Conservation (phyloP, 306 rosid species). For the Cicer bijugum region DNA sequence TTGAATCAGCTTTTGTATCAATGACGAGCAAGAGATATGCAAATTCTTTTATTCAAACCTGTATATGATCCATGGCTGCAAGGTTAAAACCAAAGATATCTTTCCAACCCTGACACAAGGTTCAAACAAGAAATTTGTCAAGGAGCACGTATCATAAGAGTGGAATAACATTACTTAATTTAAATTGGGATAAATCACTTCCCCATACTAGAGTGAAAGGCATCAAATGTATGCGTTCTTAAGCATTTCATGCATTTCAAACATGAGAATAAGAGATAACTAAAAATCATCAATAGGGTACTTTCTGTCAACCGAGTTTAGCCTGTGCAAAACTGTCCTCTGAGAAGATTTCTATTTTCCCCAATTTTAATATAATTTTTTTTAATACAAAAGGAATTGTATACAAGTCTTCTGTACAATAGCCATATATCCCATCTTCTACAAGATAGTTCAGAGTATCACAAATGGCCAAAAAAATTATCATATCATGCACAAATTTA, state of each 20-base stretch:
- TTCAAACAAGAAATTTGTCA: conserved; percentile 41
- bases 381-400: too few species aligned
- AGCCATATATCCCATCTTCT: background rate
- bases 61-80: conserved; percentile 96
- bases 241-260: conserved; percentile 2
- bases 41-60: conserved; percentile 55
- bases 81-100: conserved; percentile 86
- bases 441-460: background rate
- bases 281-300: background rate
- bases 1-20: conserved; percentile 28
- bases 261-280: conserved; percentile 10
- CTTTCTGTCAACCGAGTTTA: background rate
- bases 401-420: background rate
- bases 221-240: background rate
- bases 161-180: background rate
- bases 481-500: background rate
- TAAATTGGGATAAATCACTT: background rate
- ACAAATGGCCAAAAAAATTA: background rate
- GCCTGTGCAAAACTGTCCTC: background rate
- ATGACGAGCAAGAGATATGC: background rate
- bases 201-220: background rate
- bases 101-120: conserved; percentile 75
- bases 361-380: background rate
- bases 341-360: background rate
- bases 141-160: background rate